Conservation (phyloP, 768 basidiomycete species). For the Agrocybe praecox region DNA sequence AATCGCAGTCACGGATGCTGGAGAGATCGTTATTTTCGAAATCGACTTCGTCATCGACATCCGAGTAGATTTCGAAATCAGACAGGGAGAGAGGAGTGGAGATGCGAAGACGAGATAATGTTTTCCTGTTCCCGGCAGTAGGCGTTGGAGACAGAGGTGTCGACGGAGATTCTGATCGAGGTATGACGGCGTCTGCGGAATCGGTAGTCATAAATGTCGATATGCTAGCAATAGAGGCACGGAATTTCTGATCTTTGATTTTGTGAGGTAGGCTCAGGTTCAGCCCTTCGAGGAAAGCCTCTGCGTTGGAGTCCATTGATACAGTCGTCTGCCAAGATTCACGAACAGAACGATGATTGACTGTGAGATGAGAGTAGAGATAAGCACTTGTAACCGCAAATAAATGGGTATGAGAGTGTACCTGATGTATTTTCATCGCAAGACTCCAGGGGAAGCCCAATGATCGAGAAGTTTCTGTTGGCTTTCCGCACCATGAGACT, state of each 20-base stretch:
- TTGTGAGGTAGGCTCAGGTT: slow-evolving; percentile 35
- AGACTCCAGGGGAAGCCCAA: slow-evolving; percentile 18
- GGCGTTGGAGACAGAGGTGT: neutral
- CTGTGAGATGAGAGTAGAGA: neutral
- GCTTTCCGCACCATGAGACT: slow-evolving; percentile 23
- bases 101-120: slow-evolving; percentile 24
- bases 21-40: neutral
- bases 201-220: slow-evolving; percentile 58
- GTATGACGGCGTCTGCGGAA: slow-evolving; percentile 64
- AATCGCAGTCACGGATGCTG: slow-evolving; percentile 15
- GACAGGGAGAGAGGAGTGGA: slow-evolving; percentile 35
- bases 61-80: slow-evolving; percentile 5
- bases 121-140: neutral
- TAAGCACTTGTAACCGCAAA: neutral
- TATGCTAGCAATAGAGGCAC: slow-evolving; percentile 53
- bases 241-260: slow-evolving; percentile 33
- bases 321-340: slow-evolving; percentile 49
- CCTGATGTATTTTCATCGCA: slow-evolving; percentile 1
- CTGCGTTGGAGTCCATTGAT: slow-evolving; percentile 33
- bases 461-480: slow-evolving; percentile 28
- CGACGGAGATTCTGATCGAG: slow-evolving; percentile 11
- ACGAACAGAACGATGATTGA: slow-evolving; percentile 29
- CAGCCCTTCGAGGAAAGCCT: slow-evolving; percentile 42
- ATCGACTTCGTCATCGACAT: slow-evolving; percentile 33
- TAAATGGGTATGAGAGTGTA: neutral